Percentiles rank a stretch among this genome's conserved stretches.
Evolutionary conservation across 495 filamentous ascomycete genomes (phyloP).

Genomic region (Daldinia decipiens): DNA sequence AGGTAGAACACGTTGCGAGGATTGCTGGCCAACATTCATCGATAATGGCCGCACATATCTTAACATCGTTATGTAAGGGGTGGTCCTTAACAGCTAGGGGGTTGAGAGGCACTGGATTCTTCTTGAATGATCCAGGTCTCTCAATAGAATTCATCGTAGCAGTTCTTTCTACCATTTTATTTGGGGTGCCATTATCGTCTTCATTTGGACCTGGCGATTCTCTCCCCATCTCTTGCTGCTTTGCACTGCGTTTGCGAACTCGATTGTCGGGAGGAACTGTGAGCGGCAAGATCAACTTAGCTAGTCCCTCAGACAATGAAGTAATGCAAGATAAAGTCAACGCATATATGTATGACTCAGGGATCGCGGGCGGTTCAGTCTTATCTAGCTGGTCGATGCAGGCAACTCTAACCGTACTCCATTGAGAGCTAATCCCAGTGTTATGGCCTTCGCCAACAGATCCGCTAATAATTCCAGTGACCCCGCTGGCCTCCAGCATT

Average conservation of each 20-base stretch:
- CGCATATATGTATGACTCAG: slow-evolving; percentile 93
- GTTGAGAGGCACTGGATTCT: slow-evolving; percentile 77
- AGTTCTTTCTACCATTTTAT: slow-evolving; percentile 52
- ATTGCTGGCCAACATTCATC: slow-evolving; percentile 96
- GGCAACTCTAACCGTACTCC: slow-evolving; percentile 87
- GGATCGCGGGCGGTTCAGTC: slow-evolving; percentile 79
- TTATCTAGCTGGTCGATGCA: slow-evolving; percentile 97
- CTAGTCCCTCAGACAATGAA: slow-evolving; percentile 87
- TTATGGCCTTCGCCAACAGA: slow-evolving; percentile 73
- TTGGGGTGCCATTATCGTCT: slow-evolving; percentile 38
- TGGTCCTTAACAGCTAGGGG: slow-evolving; percentile 78
- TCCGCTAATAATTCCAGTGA: slow-evolving; percentile 86
- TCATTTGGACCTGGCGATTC: slow-evolving; percentile 53
- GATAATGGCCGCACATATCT: slow-evolving; percentile 81
- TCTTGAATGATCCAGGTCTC: slow-evolving; percentile 61
- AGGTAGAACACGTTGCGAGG: slow-evolving; percentile 92
- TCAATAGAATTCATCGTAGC: slow-evolving; percentile 54
- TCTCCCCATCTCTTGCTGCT: slow-evolving; percentile 54
- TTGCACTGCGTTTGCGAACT: slow-evolving; percentile 59
- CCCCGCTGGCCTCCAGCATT: slow-evolving; percentile 84
- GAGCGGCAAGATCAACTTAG: slow-evolving; percentile 89
- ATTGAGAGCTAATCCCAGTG: slow-evolving; percentile 85
- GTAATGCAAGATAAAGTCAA: slow-evolving; percentile 89
- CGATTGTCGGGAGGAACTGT: slow-evolving; percentile 74
- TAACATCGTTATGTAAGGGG: slow-evolving; percentile 73